Evolutionary conservation across 768 basidiomycete genomes (phyloP).

Genomic region (Porphyrellus cyaneotinctus): DNA sequence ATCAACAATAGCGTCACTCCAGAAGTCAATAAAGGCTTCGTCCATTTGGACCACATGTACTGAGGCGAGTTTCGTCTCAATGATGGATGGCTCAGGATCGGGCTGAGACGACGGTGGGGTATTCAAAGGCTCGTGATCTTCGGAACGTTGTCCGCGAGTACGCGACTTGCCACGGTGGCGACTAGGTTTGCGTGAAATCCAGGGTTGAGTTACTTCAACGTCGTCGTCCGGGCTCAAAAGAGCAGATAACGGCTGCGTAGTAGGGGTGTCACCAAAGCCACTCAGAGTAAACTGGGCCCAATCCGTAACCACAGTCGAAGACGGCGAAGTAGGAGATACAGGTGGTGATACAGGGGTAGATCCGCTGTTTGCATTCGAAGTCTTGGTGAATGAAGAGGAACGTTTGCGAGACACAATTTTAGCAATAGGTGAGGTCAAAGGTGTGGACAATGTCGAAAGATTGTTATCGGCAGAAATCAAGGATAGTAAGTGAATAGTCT

Average conservation of each 20-base stretch:
- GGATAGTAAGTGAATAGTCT: constrained; percentile 52
- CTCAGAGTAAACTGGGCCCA: constrained; percentile 68
- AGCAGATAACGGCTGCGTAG: constrained; percentile 42
- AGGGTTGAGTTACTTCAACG: constrained; percentile 49
- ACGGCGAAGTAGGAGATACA: constrained; percentile 27
- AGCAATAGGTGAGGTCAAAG: constrained; percentile 36
- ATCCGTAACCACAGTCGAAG: constrained; percentile 38
- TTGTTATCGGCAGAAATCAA: constrained; percentile 44
- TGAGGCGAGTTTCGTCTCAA: constrained; percentile 39
- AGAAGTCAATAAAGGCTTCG: constrained; percentile 81
- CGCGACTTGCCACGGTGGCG: constrained; percentile 31
- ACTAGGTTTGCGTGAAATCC: constrained; percentile 32
- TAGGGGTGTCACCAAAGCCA: constrained; percentile 51
- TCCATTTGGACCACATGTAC: constrained; percentile 54
- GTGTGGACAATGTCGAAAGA: constrained; percentile 26
- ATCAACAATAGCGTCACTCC: constrained; percentile 71
- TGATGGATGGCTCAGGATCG: constrained; percentile 9
- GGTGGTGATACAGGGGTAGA: constrained; percentile 25
- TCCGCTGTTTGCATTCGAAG: constrained; percentile 20
- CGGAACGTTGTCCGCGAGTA: constrained; percentile 19
- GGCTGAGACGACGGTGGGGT: constrained; percentile 19
- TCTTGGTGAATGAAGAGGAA: constrained; percentile 29
- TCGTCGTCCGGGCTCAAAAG: constrained; percentile 65
- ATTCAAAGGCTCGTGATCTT: constrained; percentile 14
- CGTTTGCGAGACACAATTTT: constrained; percentile 27